These are phyloP conservation scores for Diaporthe ilicicola DNA, from an alignment of 2,329 filamentous ascomycete genomes.

Conservation along the genomic window DNA sequence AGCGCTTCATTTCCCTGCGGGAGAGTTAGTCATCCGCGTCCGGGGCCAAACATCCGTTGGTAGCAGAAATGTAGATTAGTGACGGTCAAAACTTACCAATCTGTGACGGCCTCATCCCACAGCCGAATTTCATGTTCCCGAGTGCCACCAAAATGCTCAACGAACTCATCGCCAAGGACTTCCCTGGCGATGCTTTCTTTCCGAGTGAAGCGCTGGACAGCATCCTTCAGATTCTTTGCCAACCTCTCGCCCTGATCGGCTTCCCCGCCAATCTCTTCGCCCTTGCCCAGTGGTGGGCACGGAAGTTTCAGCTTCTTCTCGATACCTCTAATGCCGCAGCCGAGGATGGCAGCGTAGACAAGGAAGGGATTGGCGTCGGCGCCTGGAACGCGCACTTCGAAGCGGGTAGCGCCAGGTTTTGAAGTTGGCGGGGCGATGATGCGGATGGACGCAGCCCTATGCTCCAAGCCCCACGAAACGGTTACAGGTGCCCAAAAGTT, in stretches of 20 bases:
- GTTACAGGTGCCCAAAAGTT: conserved; percentile 99
- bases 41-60: not conserved
- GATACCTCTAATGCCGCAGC: conserved; percentile 88
- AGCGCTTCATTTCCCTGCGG: conserved; percentile 76
- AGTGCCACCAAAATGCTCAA: conserved; percentile 93
- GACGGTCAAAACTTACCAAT: conserved; percentile 75
- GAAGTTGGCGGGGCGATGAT: conserved; percentile 89
- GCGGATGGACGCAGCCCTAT: conserved; percentile 89
- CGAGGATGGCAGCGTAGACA: conserved; percentile 86
- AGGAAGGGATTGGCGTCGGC: conserved; percentile 91
- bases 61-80: not conserved
- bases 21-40: conserved; percentile 3
- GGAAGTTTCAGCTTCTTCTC: conserved; percentile 90
- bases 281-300: conserved; percentile 83
- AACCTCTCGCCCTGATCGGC: conserved; percentile 78
- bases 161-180: conserved; percentile 93
- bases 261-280: conserved; percentile 79
- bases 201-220: conserved; percentile 78
- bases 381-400: conserved; percentile 93
- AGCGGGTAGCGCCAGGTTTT: conserved; percentile 85
- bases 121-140: conserved; percentile 88
- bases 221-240: conserved; percentile 86
- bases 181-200: conserved; percentile 89
- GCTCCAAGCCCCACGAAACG: conserved; percentile 95
- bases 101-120: conserved; percentile 96